These are phyloP conservation scores for Nakaseomyces kungkrabaensis DNA, from an alignment of 1,139 yeast species.

Conservation along the genomic window DNA sequence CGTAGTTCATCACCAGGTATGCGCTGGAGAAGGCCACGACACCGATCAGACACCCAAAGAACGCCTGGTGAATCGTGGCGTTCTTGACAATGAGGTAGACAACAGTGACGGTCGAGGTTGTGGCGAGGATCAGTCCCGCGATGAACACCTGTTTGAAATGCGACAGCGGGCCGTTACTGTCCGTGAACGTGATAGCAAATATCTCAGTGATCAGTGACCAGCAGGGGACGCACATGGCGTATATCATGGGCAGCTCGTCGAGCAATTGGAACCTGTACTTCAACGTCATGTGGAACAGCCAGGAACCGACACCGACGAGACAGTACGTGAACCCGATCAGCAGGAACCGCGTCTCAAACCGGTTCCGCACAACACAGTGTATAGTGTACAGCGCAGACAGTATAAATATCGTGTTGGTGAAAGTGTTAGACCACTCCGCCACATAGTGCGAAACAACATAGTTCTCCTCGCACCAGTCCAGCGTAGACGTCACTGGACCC, in stretches of 20 bases:
- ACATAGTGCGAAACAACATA: slow-evolving; percentile 75
- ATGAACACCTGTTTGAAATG: neutral
- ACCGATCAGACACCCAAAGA: slow-evolving; percentile 46
- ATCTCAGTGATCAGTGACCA: slow-evolving; percentile 65
- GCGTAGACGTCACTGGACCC: slow-evolving; percentile 46
- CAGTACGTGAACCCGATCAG: slow-evolving; percentile 70
- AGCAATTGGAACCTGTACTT: slow-evolving; percentile 77
- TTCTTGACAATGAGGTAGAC: slow-evolving; percentile 55
- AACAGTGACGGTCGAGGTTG: neutral
- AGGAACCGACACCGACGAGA: slow-evolving; percentile 83
- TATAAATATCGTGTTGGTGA: slow-evolving; percentile 63
- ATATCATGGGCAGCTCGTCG: slow-evolving; percentile 96
- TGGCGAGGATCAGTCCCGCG: neutral
- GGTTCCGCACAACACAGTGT: slow-evolving; percentile 47
- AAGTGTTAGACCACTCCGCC: slow-evolving; percentile 82
- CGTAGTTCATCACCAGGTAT: slow-evolving; percentile 40
- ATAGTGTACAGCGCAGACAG: slow-evolving; percentile 59
- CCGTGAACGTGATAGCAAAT: slow-evolving; percentile 6
- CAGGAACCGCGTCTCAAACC: slow-evolving; percentile 59
- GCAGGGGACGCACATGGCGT: slow-evolving; percentile 90
- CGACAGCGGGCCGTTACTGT: slow-evolving; percentile 1
- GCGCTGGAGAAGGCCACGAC: slow-evolving; percentile 47
- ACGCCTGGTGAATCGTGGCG: slow-evolving; percentile 79
- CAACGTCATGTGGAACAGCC: slow-evolving; percentile 95
- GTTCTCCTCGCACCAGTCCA: slow-evolving; percentile 96